phyloP scores from a whole-genome alignment of 805 yeast genomes.

The Ogataea allantospora region DNA sequence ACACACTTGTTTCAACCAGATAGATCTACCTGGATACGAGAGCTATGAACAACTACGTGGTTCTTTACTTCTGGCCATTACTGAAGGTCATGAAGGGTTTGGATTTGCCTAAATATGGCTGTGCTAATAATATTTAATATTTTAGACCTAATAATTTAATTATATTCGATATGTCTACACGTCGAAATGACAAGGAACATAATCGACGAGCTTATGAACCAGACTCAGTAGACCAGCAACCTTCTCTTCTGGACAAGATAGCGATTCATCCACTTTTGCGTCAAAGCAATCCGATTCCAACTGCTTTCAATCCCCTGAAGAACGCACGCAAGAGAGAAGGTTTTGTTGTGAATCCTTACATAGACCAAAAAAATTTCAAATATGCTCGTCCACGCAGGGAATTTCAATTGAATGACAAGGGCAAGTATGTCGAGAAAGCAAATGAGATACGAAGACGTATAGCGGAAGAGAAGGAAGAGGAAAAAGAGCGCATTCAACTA shows the following conservation, averaged over 20 bases:
- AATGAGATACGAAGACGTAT: conserved; percentile 45
- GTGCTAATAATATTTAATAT: not conserved
- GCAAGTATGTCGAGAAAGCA: conserved; percentile 60
- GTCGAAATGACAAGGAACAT: not conserved
- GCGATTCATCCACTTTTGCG: conserved; percentile 33
- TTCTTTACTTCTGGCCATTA: conserved; percentile 76
- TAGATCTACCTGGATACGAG: conserved; percentile 90
- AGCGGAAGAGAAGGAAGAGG: conserved; percentile 33
- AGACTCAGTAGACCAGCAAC: conserved; percentile 1
- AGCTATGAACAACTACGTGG: conserved; percentile 83
- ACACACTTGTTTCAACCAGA: conserved; percentile 95
- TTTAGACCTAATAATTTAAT: conserved; percentile 1
- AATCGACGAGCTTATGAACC: conserved; percentile 6
- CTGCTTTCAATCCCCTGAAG: conserved; percentile 24
- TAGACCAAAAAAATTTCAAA: conserved; percentile 30
- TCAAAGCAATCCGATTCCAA: conserved; percentile 13
- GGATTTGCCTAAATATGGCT: conserved; percentile 63
- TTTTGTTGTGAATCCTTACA: conserved; percentile 33
- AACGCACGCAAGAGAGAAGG: conserved; percentile 26
- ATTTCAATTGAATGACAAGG: conserved; percentile 55
- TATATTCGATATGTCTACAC: conserved; percentile 5
- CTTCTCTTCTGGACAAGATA: conserved; percentile 20
- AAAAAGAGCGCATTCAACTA: conserved; percentile 33
- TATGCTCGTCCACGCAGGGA: conserved; percentile 33
- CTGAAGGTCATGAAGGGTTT: conserved; percentile 96